Conservation (phyloP, 345 rosid genomes). For the Eucalyptus tenuipes region DNA sequence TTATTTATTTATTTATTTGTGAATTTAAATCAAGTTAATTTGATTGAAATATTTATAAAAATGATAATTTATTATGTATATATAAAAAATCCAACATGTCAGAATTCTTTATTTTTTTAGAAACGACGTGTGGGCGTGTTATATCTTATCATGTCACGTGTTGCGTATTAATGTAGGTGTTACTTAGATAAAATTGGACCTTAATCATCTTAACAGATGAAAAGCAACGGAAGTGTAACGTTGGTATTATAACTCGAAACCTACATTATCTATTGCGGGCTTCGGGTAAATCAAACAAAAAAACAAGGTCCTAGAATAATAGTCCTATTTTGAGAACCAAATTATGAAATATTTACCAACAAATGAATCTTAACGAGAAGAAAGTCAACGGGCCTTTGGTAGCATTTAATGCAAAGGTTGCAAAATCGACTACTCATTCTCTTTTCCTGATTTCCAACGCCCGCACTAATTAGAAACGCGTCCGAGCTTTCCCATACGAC, state of each 20-base stretch:
- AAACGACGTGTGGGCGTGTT: accelerated
- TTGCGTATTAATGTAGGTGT: accelerated
- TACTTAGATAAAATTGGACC: no score
- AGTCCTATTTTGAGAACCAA: neutral
- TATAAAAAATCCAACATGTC: no score
- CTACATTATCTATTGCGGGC: neutral
- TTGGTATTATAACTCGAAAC: neutral
- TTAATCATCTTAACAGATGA: no score
- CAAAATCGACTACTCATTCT: neutral
- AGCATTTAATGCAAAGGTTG: neutral
- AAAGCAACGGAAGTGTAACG: neutral
- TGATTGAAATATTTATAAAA: no score
- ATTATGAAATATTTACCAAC: neutral
- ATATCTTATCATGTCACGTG: accelerated
- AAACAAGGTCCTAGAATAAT: neutral
- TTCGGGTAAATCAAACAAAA: neutral
- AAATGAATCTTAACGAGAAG: neutral
- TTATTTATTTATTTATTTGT: no score
- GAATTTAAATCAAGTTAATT: no score
- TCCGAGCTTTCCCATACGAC: neutral
- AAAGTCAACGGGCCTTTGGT: neutral
- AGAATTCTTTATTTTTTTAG: no score
- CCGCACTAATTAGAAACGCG: neutral
- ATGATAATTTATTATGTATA: no score
- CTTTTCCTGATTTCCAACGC: neutral